A percentile compares a stretch with the other conserved stretches of the same genome.
These are phyloP conservation scores for Ophiostoma populinum DNA, from an alignment of 2,329 filamentous ascomycete genomes.

Conservation along the genomic window DNA sequence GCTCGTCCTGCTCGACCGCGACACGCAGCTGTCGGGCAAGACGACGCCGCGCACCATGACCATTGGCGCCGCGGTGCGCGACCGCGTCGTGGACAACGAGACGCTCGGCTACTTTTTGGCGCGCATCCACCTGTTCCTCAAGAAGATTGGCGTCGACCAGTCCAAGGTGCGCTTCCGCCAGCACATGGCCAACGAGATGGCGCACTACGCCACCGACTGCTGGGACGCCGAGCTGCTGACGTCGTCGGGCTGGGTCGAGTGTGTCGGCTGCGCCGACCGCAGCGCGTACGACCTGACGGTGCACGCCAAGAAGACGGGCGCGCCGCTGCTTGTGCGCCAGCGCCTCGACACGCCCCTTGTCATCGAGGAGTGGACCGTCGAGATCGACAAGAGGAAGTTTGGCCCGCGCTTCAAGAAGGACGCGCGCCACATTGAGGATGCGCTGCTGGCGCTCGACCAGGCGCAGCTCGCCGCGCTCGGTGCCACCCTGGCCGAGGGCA, in stretches of 20 bases:
- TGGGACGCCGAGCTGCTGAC: conserved; percentile 93
- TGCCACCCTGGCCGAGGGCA: conserved; percentile 52
- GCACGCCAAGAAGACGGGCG: conserved; percentile 82
- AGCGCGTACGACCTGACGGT: conserved; percentile 89
- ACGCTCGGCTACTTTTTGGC: conserved; percentile 95
- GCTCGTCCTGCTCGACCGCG: conserved; percentile 66
- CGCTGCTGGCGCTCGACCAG: conserved; percentile 59
- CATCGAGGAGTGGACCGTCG: conserved; percentile 75
- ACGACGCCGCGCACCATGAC: conserved; percentile 56
- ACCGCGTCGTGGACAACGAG: conserved; percentile 83
- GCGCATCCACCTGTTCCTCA: conserved; percentile 78
- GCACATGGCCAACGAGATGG: conserved; percentile 67
- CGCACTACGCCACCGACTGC: conserved; percentile 92
- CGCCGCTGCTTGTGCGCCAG: conserved; percentile 71
- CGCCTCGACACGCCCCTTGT: conserved; percentile 58
- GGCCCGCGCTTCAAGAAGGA: conserved; percentile 93
- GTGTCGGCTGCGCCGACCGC: conserved; percentile 76
- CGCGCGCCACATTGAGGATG: conserved; percentile 67
- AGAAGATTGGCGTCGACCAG: conserved; percentile 73
- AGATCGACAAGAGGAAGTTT: conserved; percentile 89
- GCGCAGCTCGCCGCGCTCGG: conserved; percentile 66
- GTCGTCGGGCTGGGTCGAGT: conserved; percentile 94
- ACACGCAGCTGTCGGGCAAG: conserved; percentile 75
- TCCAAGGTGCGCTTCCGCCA: conserved; percentile 89
- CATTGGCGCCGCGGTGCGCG: conserved; percentile 73